A percentile compares a stretch with the other conserved stretches of the same genome.
phyloP scores from a whole-genome alignment of 768 basidiomycete species.

The Phaeotremella fagi region DNA sequence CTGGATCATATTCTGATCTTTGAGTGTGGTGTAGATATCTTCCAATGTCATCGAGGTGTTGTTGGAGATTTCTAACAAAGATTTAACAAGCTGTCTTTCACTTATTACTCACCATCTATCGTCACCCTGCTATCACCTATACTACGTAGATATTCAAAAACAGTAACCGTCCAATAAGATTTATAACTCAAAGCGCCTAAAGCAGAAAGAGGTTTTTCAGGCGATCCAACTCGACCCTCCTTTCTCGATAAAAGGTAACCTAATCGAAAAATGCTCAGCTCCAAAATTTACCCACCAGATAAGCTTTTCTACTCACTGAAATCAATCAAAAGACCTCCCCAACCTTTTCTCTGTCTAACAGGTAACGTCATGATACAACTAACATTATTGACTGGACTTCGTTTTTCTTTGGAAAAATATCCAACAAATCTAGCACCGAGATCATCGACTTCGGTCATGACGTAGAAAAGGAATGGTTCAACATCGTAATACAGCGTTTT shows the following conservation, averaged over 20 bases:
- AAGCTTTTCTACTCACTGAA: conserved; percentile 94
- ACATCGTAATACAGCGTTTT: conserved; percentile 99
- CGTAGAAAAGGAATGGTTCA: conserved; percentile 98
- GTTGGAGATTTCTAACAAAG: conserved; percentile 63
- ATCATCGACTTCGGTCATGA: conserved; percentile 88
- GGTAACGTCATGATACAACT: conserved; percentile 99
- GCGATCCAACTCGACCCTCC: conserved; percentile 81
- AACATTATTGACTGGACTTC: conserved; percentile 91
- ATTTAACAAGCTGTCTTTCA: not conserved
- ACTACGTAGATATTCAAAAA: conserved; percentile 71
- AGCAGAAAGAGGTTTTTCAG: conserved; percentile 90
- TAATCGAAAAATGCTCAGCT: no score
- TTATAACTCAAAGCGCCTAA: conserved; percentile 91
- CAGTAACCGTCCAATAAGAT: conserved; percentile 85
- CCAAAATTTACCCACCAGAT: no score
- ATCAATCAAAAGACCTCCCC: conserved; percentile 95
- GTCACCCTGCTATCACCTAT: conserved; percentile 57
- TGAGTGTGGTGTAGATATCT: conserved; percentile 73
- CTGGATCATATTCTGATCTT: conserved; percentile 68
- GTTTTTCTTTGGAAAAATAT: conserved; percentile 98
- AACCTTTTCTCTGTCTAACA: conserved; percentile 86
- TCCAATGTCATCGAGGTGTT: conserved; percentile 87
- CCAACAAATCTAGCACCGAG: conserved; percentile 90
- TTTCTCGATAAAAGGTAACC: conserved; percentile 96
- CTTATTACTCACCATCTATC: conserved; percentile 63